Evolutionary conservation across 1,284 basidiomycete genomes (phyloP).

Genomic region (Pterula multifida): DNA sequence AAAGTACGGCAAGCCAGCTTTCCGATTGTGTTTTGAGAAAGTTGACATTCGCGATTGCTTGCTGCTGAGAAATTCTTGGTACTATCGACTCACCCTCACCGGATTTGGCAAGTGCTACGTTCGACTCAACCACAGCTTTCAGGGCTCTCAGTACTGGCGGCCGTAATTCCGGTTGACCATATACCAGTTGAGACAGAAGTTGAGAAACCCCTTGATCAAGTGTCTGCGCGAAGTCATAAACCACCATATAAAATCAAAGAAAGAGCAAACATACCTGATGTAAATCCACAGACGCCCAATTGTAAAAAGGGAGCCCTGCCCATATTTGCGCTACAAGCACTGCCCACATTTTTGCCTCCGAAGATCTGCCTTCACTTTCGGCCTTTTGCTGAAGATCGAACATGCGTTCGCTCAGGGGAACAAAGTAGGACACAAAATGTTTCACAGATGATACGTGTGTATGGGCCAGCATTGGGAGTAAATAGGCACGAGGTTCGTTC

Average conservation of each 20-base stretch:
- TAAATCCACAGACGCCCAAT: constrained; percentile 50
- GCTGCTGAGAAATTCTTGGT: constrained; percentile 30
- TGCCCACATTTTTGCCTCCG: constrained; percentile 91
- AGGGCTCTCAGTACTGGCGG: constrained; percentile 76
- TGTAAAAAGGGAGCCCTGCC: constrained; percentile 83
- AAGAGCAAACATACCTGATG: constrained; percentile 26
- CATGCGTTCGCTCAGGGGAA: constrained; percentile 89
- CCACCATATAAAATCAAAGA: constrained; percentile 7
- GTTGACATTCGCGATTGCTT: constrained; percentile 58
- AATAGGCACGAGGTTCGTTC: constrained; percentile 73
- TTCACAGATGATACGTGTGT: constrained; percentile 70
- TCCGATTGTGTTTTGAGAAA: constrained; percentile 75
- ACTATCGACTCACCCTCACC: constrained; percentile 20
- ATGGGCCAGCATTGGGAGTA: constrained; percentile 83
- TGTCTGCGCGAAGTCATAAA: constrained; percentile 28
- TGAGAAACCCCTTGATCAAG: constrained; percentile 70
- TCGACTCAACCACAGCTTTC: constrained; percentile 72
- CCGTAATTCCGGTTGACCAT: constrained; percentile 78
- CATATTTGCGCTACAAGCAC: constrained; percentile 90
- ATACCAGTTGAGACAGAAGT: constrained; percentile 85
- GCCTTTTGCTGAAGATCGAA: constrained; percentile 79
- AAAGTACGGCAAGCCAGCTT: constrained; percentile 89
- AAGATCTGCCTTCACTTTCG: constrained; percentile 53
- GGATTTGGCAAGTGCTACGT: constrained; percentile 31
- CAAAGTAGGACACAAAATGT: constrained; percentile 86